phyloP scores from a whole-genome alignment of 805 yeast species.

The Blastobotrys attinorum region DNA sequence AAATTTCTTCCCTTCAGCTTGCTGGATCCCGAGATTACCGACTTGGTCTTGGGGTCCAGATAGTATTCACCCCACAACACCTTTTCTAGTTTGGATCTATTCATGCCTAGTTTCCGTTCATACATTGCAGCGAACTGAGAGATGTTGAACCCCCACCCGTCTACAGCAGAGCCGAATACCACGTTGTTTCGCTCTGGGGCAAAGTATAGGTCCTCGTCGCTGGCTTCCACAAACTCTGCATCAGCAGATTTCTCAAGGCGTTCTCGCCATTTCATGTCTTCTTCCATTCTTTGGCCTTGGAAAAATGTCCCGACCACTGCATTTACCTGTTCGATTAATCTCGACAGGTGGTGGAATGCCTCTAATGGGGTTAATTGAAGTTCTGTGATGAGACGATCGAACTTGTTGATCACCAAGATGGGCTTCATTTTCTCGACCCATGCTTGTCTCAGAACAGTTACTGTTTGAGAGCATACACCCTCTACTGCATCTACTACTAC shows the following conservation, averaged over 20 bases:
- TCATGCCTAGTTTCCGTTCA: slow-evolving; percentile 77
- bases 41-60: slow-evolving; percentile 83
- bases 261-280: slow-evolving; percentile 53
- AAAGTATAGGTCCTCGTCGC: slow-evolving; percentile 77
- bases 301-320: slow-evolving; percentile 89
- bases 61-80: slow-evolving; percentile 96
- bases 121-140: slow-evolving; percentile 83
- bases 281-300: slow-evolving; percentile 88
- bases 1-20: slow-evolving; percentile 51
- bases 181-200: slow-evolving; percentile 85
- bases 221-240: slow-evolving; percentile 56
- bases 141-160: slow-evolving; percentile 96
- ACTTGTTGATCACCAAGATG: slow-evolving; percentile 78
- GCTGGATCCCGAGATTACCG: slow-evolving; percentile 52
- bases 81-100: slow-evolving; percentile 66
- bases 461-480: slow-evolving; percentile 97
- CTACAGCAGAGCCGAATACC: slow-evolving; percentile 82
- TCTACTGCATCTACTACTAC: slow-evolving; percentile 95
- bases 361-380: slow-evolving; percentile 75
- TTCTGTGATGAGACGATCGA: slow-evolving; percentile 79
- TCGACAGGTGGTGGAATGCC: slow-evolving; percentile 72
- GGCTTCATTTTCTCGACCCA: slow-evolving; percentile 93
- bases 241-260: slow-evolving; percentile 35
- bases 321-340: slow-evolving; percentile 85
- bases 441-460: slow-evolving; percentile 87